Conservation (phyloP, 805 yeast genomes). For the Saccharomyces paradoxus region DNA sequence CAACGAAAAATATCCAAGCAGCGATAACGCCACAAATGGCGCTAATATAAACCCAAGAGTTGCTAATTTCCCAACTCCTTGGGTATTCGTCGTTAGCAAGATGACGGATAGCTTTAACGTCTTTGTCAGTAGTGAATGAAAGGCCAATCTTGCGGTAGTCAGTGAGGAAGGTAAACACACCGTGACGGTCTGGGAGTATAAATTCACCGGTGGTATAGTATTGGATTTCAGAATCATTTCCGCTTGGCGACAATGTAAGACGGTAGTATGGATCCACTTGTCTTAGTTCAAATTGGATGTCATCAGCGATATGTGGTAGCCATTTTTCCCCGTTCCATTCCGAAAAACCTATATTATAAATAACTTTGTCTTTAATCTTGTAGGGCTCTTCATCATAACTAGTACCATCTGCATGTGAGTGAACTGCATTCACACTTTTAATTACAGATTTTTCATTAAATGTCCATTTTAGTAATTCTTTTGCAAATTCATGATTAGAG, state of each 20-base stretch:
- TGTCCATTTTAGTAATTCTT: conserved; percentile 56
- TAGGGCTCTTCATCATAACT: conserved; percentile 43
- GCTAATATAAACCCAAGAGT: conserved; percentile 84
- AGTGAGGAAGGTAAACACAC: conserved; percentile 80
- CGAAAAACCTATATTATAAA: conserved; percentile 41
- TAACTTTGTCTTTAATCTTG: conserved; percentile 66
- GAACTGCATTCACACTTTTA: conserved; percentile 45
- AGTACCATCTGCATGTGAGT: conserved; percentile 40
- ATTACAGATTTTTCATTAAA: conserved; percentile 63
- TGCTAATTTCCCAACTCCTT: conserved; percentile 86
- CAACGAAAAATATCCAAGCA: conserved; percentile 74
- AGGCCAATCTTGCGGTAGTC: conserved; percentile 75
- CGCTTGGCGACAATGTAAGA: conserved; percentile 45
- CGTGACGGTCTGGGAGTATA: conserved; percentile 89
- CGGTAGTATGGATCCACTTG: conserved; percentile 96
- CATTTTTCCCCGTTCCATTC: conserved; percentile 51
- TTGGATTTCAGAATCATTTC: conserved; percentile 34
- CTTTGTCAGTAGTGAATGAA: conserved; percentile 55
- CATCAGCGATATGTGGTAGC: conserved; percentile 58
- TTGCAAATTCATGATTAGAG: conserved; percentile 34
- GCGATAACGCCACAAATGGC: conserved; percentile 59
- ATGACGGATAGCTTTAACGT: conserved; percentile 80
- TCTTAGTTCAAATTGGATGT: conserved; percentile 73
- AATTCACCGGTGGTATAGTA: conserved; percentile 51
- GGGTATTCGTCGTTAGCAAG: conserved; percentile 91